Base-by-base conservation (phyloP, 345 rosid genomes). In the Carallia pectinifolia region DNA sequence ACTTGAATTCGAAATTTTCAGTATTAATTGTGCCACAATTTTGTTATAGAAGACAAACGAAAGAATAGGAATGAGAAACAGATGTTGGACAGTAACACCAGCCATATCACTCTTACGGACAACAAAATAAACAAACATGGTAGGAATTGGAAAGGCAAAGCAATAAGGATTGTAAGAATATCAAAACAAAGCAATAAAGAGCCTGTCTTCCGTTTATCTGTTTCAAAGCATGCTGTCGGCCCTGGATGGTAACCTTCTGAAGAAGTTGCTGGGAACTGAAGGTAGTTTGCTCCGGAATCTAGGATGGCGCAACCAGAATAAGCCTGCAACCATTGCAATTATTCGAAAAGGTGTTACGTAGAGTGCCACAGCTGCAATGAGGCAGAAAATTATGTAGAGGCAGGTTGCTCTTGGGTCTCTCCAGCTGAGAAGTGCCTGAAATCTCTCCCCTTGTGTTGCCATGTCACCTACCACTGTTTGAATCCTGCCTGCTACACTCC, bases 391-490 rank as follows among this genome's bases (percentile, higher is more conserved):
- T 12, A 72, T 62, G 19, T 50, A 77, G 7, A 77, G 70, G 19
- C 69, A 48, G 2, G 80, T 77, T 39, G 80, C 80, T 60, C 80
- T 72, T 8, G 80, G 63, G 65, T 77, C 80, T 68, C 80, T 71
- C 80, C 80, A 77, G 73, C 80, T 72, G 17, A 77, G 77, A 16
- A 77, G 65, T 63, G 66, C 68, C 64, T 68, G 74, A 29, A 77
- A 71, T 61, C 80, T 63, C 38, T 77, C 80, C 58, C 74, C 80
- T 53, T 77, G 80, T n/a, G 80, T 77, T 15, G 80, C 80, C n/a
- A 77, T 67, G 31, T 77, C 80, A 18, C 80, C 80, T 3, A 77
- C 73, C 52, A 77, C 80, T 7, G 80, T 77, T 27, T 77, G 80
- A 47, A 77, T 72, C 74, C 80, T 72, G 33, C 74, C 80, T 1